These are phyloP conservation scores for Plenodomus biglobosus DNA, from an alignment of 2,329 filamentous ascomycete genomes.

Conservation along the genomic window DNA sequence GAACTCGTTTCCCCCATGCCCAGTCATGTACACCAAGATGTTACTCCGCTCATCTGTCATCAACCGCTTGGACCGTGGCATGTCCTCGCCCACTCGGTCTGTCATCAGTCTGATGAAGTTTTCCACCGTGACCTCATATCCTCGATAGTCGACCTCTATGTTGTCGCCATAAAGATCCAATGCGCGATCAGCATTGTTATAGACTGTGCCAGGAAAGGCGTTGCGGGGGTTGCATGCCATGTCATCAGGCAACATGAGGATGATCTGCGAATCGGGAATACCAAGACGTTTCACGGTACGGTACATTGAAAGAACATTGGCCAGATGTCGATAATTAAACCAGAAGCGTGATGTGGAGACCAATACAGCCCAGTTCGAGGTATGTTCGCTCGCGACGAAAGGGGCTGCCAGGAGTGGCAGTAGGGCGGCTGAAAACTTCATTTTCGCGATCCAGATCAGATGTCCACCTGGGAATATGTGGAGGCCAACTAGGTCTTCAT, in stretches of 20 bases:
- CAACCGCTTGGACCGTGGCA: constrained; percentile 89
- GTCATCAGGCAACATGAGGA: constrained; percentile 99
- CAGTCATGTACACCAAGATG: constrained; percentile 98
- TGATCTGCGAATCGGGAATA: constrained; percentile 98
- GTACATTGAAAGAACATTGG: constrained; percentile 96
- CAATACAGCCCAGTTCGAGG: constrained; percentile 98
- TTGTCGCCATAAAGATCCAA: constrained; percentile 98
- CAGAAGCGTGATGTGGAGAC: constrained; percentile 98
- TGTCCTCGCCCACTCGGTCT: constrained; percentile 90
- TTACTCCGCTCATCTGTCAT: constrained; percentile 95
- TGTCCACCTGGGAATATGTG: neutral
- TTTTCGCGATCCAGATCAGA: constrained; percentile 2
- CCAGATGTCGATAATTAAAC: constrained; percentile 99
- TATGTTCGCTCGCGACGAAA: constrained; percentile 70
- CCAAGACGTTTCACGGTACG: constrained; percentile 96
- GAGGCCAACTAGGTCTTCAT: neutral
- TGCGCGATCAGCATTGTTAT: constrained; percentile 95
- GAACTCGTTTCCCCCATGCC: constrained; percentile 96
- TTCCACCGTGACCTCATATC: constrained; percentile 98
- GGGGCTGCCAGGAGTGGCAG: constrained; percentile 36
- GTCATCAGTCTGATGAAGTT: constrained; percentile 96
- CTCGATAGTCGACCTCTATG: constrained; percentile 97
- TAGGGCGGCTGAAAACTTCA: constrained; percentile 32
- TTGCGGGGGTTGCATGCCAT: constrained; percentile 99
- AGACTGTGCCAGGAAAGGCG: constrained; percentile 94